These are phyloP conservation scores for Phialophora tarda DNA, from an alignment of 2,329 filamentous ascomycete genomes.

Conservation along the genomic window DNA sequence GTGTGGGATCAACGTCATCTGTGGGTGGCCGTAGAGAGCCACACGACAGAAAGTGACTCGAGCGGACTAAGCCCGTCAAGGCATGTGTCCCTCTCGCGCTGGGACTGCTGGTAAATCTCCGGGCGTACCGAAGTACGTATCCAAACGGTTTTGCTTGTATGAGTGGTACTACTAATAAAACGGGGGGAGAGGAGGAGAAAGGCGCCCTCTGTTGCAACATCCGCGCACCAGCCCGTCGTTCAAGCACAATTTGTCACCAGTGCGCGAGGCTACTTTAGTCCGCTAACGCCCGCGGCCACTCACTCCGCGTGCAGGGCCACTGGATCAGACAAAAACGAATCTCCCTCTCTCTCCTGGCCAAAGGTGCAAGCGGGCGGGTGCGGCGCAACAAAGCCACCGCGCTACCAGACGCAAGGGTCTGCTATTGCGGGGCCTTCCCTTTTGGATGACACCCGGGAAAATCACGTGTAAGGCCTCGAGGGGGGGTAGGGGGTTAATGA, in stretches of 20 bases:
- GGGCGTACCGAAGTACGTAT: neutral
- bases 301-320: neutral
- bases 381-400: slow-evolving; percentile 6
- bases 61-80: neutral
- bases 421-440: slow-evolving; percentile 14
- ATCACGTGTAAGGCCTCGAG: slow-evolving; percentile 13
- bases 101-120: slow-evolving; percentile 1
- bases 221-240: no score
- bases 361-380: neutral
- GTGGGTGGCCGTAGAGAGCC: neutral
- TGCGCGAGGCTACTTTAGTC: slow-evolving; percentile 5
- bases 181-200: no score
- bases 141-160: no score
- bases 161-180: no score
- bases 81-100: neutral
- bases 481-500: neutral
- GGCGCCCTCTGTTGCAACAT: no score
- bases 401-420: neutral
- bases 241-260: neutral
- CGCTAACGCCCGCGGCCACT: neutral
- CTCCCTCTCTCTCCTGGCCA: no score
- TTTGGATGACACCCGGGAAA: slow-evolving; percentile 17
- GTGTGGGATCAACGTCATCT: slow-evolving; percentile 2
- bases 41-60: neutral
- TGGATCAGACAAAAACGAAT: neutral